A percentile compares a stretch with the other conserved stretches of the same genome.
These are phyloP conservation scores for Sclerotinia sclerotiorum DNA, from an alignment of 2,329 filamentous ascomycete genomes.

Conservation along the genomic window DNA sequence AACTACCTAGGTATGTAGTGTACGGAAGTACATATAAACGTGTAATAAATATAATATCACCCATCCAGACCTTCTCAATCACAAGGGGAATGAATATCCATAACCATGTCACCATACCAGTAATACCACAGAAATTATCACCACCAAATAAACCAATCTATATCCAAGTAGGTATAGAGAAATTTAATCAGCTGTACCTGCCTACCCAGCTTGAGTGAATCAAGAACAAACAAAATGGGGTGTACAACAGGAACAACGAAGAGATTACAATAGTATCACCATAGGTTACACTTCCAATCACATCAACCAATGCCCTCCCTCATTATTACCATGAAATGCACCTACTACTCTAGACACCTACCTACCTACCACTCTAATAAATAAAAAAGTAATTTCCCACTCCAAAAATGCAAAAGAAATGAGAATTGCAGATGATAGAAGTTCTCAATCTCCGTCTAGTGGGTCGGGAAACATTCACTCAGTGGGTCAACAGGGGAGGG, in stretches of 20 bases:
- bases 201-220: background rate
- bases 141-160: background rate
- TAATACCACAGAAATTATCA: background rate
- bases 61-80: background rate
- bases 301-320: background rate
- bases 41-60: background rate
- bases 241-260: background rate
- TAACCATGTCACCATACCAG: background rate
- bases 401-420: background rate
- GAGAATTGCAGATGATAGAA: slow-evolving; percentile 4
- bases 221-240: background rate
- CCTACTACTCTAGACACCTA: too few relatives aligned
- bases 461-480: slow-evolving; percentile 12
- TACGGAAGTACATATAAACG: background rate
- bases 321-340: background rate
- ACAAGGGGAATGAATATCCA: background rate
- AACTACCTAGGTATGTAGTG: background rate
- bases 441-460: slow-evolving; percentile 16
- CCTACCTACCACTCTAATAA: too few relatives aligned
- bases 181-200: background rate
- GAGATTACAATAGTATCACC: background rate
- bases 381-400: background rate
- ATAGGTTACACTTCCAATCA: background rate
- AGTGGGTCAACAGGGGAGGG: slow-evolving; percentile 13
- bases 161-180: background rate